Base-by-base conservation (phyloP, 495 filamentous ascomycete species). In the Penicillium manginii region DNA sequence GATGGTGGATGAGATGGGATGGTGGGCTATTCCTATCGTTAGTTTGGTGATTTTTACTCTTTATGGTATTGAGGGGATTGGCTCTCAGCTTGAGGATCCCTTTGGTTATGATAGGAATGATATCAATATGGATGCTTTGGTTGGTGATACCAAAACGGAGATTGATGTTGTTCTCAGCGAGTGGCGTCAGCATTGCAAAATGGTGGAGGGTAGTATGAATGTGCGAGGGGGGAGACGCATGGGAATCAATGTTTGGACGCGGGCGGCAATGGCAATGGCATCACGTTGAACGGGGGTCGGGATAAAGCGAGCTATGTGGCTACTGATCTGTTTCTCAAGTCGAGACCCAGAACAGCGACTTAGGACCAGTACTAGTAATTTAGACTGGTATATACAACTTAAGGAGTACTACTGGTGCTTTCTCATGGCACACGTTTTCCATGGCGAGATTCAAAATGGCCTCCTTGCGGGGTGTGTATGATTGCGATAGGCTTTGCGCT, bases 101-200 rank as follows among this genome's bases (percentile, higher is more conserved):
- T 91, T 92, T 68, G 88, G 89, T 7, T 83, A 85, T 59, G 88
- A 90, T 59, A 82, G 83, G 59, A 91, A 90, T 55, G 89, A 91
- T 68, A 91, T 92, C 72, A 89, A 89, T 66, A 89, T 91, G 82
- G 89, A 91, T 66, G 87, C 81, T 11, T 84, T 91, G 54, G 84
- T 88, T 8, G 84, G 87, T 47, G 89, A 92, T 66, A 75, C 83
- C 37, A 77, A 84, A 53, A 79, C 72, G 37, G 89, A 92, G 73
- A 79, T 88, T 29, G 77, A 82, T 50, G 86, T 86, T 18, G 71
- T 90, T 48, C 62, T 91, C 2, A 76, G 80, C 1, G 86, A 88
- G 57, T 92, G 88, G 88, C 81, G 77, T 55, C 77, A 51, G 8
- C 46, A 66, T 17, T 63, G 50, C 18, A 69, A 69, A 55, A 64